These are phyloP conservation scores for Penicillium bovifimosum DNA, from an alignment of 495 filamentous ascomycete genomes.

Conservation along the genomic window DNA sequence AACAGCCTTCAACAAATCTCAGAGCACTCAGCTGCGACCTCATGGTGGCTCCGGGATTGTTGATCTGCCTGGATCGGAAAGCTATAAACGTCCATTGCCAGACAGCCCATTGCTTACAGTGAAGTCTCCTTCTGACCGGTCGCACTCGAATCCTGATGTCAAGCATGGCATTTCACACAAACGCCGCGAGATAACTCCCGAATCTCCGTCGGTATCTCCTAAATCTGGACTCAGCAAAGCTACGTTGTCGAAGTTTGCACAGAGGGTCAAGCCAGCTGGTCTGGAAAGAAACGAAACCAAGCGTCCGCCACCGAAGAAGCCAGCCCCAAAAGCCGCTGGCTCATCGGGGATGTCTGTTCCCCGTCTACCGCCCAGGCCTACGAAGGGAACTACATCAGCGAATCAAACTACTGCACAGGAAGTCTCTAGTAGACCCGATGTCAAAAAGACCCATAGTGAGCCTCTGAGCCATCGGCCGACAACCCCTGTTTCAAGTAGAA, in stretches of 20 bases:
- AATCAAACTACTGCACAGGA: constrained; percentile 21
- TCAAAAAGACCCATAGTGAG: constrained; percentile 13
- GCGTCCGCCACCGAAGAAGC: constrained; percentile 15
- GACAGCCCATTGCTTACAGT: neutral
- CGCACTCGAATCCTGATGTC: constrained; percentile 1
- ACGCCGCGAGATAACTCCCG: neutral
- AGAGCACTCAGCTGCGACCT: constrained; percentile 36
- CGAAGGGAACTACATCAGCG: constrained; percentile 17
- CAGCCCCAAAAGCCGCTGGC: constrained; percentile 12
- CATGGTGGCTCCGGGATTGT: constrained; percentile 2
- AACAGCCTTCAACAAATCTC: constrained; percentile 40
- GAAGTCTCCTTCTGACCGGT: neutral
- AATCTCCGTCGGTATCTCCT: constrained; percentile 4
- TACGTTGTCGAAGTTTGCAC: constrained; percentile 32
- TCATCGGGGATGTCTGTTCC: constrained; percentile 5
- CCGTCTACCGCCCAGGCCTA: constrained; percentile 11
- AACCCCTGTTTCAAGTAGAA: constrained; percentile 30
- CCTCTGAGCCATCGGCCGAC: constrained; percentile 8
- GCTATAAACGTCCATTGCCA: neutral
- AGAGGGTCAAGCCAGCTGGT: constrained; percentile 28
- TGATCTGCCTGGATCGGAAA: constrained; percentile 1
- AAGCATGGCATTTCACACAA: neutral
- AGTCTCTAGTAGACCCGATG: constrained; percentile 3
- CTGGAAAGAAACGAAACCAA: constrained; percentile 28
- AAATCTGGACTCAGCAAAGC: constrained; percentile 23